Base-by-base conservation (phyloP, 805 yeast genomes). In the Ogataea ganodermae region DNA sequence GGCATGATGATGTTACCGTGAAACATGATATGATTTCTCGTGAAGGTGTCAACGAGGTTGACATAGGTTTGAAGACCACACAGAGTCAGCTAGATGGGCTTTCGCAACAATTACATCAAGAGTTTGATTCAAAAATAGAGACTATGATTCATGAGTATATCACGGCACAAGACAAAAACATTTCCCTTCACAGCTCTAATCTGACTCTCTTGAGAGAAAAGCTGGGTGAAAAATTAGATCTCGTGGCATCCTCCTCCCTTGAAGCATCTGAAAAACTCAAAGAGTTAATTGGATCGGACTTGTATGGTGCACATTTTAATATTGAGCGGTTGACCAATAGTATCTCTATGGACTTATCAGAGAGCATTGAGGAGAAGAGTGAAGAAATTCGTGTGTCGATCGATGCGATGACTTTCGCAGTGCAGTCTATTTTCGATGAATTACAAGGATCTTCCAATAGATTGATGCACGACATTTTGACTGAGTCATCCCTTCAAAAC, bases 1-100 rank as follows among this genome's bases (percentile, higher is more conserved):
- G 33, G n/a, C 49, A 48, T 12, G 44, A 55, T 18, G 20, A 27
- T 9, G 9, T 17, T 17, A 17, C 37, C 28, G 20, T 4, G 7
- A 12, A 13, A 17, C 47, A 20, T 20, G 48, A 45, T 2, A 5
- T 10, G 4, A 22, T 33, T 14, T 4, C 21, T 9, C 32, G 27
- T 26, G 32, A 42, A 37, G 41, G 41, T 8, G 13, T 2, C 12
- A 6, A 12, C 3, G 22, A 26, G 4, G 8, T 37, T 16, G 13
- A 10, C 17, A n/a, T 16, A 4, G 13, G 16, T 14, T 7, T 17
- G 16, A 17, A 26, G 16, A 17, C 9, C 31, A 24, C 35, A 12
- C 33, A 35, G 14, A 14, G 21, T 3, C n/a, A 31, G 6, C 7
- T 41, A 6, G 30, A 16, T 6, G 12, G n/a, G n/a, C 22, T 31